Evolutionary conservation across 1,284 basidiomycete species (phyloP), one percentile per base, ranked within the genome.

Genomic region (Melampsora americana): DNA sequence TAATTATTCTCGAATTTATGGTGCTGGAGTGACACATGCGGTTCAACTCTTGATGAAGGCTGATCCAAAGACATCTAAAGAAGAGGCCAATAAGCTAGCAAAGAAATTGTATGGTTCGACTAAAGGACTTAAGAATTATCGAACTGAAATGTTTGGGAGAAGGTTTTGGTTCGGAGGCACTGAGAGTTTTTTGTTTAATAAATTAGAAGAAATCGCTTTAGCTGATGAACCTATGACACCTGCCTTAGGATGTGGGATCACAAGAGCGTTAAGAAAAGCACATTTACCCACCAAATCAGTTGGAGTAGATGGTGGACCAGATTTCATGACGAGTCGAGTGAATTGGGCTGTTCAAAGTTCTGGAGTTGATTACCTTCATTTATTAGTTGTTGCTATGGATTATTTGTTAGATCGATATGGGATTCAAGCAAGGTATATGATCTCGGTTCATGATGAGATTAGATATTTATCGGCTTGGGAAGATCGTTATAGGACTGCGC

Each of bases 291-390:
- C 87, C 56, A 44, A 44, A 16, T 44, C 42, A 14, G 42, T 44
- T 14, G 83, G 84, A 48, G 84, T 82, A 0, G 79, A 81, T 20
- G 78, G 78, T 32, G 91, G 91, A 23, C 85, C 89, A 0, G 92
- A 95, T 79, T 99, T 92, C 84, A 91, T 99, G 87, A 92, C 96
- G 0, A 95, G 93, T 16, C 89, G 95, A 32, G 95, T 99, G 85
- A 99, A 99, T 82, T 99, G 96, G 96, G 96, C 96, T 66, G 96
- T 99, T 7, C 96, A 99, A 82, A 96, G 93, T 7, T 97, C 93
- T 0, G 96, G 95, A 26, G 95, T 99, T 59, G 95, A 99, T 84
- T 99, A 99, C 82, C 88, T 99, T 16, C 95, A 99, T 81, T 88
- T 99, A 65, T 88, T 99, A 77, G 93, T 99, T 81, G 92, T 95